Conservation (phyloP, 257 asterid genomes). For the Ocimum tenuiflorum region DNA sequence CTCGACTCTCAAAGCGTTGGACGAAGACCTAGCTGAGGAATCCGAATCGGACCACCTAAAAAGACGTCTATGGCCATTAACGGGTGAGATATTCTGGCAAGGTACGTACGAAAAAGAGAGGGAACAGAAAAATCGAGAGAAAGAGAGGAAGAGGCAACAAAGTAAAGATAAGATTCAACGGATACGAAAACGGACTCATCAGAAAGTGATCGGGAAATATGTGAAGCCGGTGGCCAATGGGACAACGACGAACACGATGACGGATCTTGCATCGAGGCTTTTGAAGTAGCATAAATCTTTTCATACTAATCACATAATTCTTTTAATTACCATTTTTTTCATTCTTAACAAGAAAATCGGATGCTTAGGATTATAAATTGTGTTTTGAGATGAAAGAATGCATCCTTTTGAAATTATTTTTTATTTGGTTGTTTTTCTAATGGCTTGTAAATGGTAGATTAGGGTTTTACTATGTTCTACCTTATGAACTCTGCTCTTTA, state of each 20-base stretch:
- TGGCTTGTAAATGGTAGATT: constrained; percentile 26
- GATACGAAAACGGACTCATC: constrained; percentile 57
- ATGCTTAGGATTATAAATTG: constrained; percentile 20
- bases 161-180: constrained; percentile 71
- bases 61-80: constrained; percentile 74
- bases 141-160: constrained; percentile 59
- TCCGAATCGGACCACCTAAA: constrained; percentile 51
- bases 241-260: constrained; percentile 43
- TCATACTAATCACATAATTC: constrained; percentile 8
- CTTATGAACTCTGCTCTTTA: background rate
- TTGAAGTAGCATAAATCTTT: constrained; percentile 31
- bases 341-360: constrained; percentile 19
- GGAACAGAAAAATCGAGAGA: constrained; percentile 45
- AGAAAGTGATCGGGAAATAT: constrained; percentile 71
- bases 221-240: constrained; percentile 62
- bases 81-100: constrained; percentile 86
- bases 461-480: constrained; percentile 2
- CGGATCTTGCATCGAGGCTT: constrained; percentile 12
- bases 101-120: constrained; percentile 70
- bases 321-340: constrained; percentile 15
- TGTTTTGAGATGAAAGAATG: constrained; percentile 13
- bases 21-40: constrained; percentile 89
- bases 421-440: background rate
- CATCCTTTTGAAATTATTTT: constrained; percentile 12
- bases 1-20: constrained; percentile 73